Conservation (phyloP, 257 asterid species). For the Eucommia ulmoides region DNA sequence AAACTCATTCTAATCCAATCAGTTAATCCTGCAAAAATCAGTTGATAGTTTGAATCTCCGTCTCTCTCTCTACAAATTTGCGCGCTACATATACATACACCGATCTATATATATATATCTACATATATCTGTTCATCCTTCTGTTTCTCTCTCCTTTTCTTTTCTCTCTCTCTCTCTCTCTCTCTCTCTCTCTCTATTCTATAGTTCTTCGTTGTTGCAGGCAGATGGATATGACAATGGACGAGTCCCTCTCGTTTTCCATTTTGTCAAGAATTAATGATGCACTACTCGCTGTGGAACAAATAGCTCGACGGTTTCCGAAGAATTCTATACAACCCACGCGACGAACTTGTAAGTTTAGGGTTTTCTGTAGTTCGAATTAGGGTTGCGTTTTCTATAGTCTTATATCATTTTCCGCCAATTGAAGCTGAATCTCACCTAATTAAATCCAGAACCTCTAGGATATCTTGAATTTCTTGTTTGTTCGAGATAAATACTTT, state of each 20-base stretch:
- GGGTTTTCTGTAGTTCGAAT: constrained; percentile 33
- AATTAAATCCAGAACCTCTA: not conserved
- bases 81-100: not conserved
- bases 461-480: constrained; percentile 7
- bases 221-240: constrained; percentile 44
- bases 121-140: constrained; percentile 6
- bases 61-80: not conserved
- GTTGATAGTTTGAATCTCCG: too few species aligned
- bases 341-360: constrained; percentile 62
- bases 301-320: constrained; percentile 39
- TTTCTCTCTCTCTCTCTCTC: not conserved
- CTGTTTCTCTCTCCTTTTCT: not conserved
- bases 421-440: constrained; percentile 4
- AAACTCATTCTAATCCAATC: too few species aligned
- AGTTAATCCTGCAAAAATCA: too few species aligned
- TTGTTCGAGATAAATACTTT: not conserved
- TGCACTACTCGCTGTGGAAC: constrained; percentile 45
- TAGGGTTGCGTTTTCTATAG: constrained; percentile 18
- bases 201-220: not conserved
- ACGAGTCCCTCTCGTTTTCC: constrained; percentile 27
- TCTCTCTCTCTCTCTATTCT: not conserved
- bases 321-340: constrained; percentile 34
- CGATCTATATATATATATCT: not conserved
- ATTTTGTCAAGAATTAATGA: constrained; percentile 23
- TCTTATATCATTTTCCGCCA: not conserved